phyloP scores from a whole-genome alignment of 805 yeast genomes.

The Maudiozyma saulgeensis region DNA sequence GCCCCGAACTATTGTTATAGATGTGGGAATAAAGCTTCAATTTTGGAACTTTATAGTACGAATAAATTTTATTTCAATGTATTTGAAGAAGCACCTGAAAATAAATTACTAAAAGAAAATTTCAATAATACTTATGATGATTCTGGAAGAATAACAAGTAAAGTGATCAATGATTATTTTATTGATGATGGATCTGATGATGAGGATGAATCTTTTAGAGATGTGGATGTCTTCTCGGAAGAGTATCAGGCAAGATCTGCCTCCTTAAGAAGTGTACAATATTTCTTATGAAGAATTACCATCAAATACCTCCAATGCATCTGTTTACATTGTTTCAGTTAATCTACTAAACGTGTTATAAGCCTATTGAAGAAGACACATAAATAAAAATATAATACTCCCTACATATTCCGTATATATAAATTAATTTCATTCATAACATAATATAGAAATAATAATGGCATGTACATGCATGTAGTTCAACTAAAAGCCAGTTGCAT shows the following conservation, averaged over 20 bases:
- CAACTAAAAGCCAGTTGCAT: too few species aligned
- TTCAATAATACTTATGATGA: slow-evolving; percentile 16
- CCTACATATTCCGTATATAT: neutral
- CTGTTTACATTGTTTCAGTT: too few species aligned
- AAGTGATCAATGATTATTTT: slow-evolving; percentile 10
- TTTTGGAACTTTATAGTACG: slow-evolving; percentile 70
- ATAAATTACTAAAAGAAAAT: slow-evolving; percentile 33
- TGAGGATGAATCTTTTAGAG: neutral
- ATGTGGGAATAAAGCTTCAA: slow-evolving; percentile 96
- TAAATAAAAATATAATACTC: neutral
- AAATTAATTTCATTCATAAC: neutral
- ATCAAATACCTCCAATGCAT: neutral
- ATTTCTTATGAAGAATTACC: slow-evolving; percentile 17
- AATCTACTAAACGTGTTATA: too few species aligned
- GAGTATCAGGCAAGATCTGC: slow-evolving; percentile 29
- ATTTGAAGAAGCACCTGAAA: slow-evolving; percentile 95
- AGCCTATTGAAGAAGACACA: neutral
- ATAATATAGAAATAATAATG: neutral
- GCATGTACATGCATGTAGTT: too few species aligned
- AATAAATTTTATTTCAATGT: slow-evolving; percentile 75
- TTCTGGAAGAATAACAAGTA: slow-evolving; percentile 3
- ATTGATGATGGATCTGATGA: slow-evolving; percentile 4
- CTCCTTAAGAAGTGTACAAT: slow-evolving; percentile 25
- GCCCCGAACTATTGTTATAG: slow-evolving; percentile 97
- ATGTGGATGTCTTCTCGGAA: slow-evolving; percentile 26